Evolutionary conservation across 2,329 filamentous ascomycete species (phyloP).

Genomic region (Fusarium fracticaudum): DNA sequence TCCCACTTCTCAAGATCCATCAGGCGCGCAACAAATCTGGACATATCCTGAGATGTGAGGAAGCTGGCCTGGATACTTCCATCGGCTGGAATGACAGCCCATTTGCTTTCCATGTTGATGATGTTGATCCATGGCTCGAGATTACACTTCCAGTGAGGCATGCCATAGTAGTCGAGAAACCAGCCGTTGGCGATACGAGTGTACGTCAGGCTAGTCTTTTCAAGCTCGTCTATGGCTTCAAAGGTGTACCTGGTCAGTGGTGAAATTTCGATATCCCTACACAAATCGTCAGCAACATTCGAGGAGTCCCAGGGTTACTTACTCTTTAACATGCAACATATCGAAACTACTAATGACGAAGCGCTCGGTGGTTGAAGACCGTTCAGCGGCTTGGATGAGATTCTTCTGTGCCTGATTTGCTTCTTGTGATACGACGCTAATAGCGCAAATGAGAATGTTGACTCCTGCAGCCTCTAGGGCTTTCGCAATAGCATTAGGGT

Average conservation of each 20-base stretch:
- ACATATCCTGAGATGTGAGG: conserved; percentile 37
- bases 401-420: conserved; percentile 31
- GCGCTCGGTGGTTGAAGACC: conserved; percentile 2
- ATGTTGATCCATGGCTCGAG: conserved; percentile 40
- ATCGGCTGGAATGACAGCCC: conserved; percentile 32
- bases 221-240: conserved; percentile 29
- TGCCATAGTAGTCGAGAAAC: conserved; percentile 43
- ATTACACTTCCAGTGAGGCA: conserved; percentile 33
- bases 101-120: conserved; percentile 36
- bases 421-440: conserved; percentile 25
- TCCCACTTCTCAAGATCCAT: conserved; percentile 30
- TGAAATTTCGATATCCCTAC: conserved; percentile 28
- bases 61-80: conserved; percentile 23
- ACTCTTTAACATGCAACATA: conserved; percentile 35
- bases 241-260: conserved; percentile 37
- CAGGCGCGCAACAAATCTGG: conserved; percentile 18
- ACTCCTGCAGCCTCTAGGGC: conserved; percentile 6
- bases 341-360: conserved; percentile 39
- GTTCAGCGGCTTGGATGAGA: conserved; percentile 25
- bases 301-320: fast-evolving
- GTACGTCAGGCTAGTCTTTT: conserved; percentile 6
- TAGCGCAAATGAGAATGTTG: conserved; percentile 32
- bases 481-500: neutral
- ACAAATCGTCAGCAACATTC: fast-evolving
- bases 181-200: conserved; percentile 37